Evolutionary conservation across 371 early-diverging fungal species (phyloP).

Genomic region (Umbelopsis sp.): DNA sequence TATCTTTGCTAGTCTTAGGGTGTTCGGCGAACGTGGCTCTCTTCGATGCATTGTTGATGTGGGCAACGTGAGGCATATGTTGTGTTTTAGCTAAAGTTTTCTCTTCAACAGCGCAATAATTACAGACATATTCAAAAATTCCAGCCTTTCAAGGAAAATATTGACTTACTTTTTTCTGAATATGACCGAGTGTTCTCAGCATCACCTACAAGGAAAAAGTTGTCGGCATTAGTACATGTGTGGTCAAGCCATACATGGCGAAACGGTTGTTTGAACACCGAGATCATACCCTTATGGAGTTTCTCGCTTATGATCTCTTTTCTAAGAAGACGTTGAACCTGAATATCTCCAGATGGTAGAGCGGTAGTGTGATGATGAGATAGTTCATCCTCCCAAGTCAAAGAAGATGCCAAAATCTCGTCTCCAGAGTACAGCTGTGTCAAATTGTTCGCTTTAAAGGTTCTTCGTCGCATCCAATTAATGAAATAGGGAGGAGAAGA

Average conservation of each 20-base stretch:
- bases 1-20: constrained; percentile 19
- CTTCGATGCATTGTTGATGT: no score
- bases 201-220: background rate
- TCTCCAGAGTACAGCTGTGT: background rate
- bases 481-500: background rate
- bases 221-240: background rate
- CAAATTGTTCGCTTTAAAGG: background rate
- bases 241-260: background rate
- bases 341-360: no score
- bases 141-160: no score
- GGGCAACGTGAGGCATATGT: no score
- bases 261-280: background rate
- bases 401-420: background rate
- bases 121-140: no score
- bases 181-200: background rate
- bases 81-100: no score
- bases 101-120: no score
- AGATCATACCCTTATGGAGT: background rate
- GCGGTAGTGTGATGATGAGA: background rate
- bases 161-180: background rate
- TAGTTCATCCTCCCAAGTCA: background rate
- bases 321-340: background rate
- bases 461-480: background rate
- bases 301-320: background rate
- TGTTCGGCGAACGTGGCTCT: no score